Conservation (phyloP, 164 flowering plant species). For the Magnolia changhungtana region DNA sequence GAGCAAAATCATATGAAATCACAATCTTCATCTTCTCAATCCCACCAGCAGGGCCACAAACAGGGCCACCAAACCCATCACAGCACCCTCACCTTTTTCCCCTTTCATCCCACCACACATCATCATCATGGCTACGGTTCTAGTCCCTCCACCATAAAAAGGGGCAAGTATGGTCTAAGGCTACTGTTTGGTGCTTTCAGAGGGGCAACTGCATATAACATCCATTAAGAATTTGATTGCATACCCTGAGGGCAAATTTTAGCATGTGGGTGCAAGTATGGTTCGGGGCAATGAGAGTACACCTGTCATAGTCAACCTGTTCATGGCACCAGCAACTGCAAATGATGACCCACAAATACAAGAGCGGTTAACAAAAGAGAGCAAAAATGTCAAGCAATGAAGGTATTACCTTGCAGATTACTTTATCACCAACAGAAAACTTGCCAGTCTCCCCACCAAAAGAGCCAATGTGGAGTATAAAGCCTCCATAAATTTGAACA, state of each 20-base stretch:
- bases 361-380: neutral
- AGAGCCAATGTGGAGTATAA: constrained; percentile 75
- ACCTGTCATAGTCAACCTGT: constrained; percentile 94
- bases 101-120: no score
- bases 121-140: no score
- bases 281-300: constrained; percentile 89
- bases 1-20: no score
- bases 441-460: constrained; percentile 35
- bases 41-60: no score
- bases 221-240: neutral
- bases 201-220: neutral
- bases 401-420: constrained; percentile 64
- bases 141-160: no score
- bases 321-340: constrained; percentile 11
- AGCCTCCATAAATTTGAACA: constrained; percentile 89
- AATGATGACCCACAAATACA: neutral
- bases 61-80: no score
- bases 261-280: constrained; percentile 99
- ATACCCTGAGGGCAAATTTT: constrained; percentile 92
- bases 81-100: no score
- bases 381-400: neutral
- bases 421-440: constrained; percentile 67
- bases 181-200: no score
- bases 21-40: no score
- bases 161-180: no score